Conservation (phyloP, 345 rosid species). For the Sapria himalayana region DNA sequence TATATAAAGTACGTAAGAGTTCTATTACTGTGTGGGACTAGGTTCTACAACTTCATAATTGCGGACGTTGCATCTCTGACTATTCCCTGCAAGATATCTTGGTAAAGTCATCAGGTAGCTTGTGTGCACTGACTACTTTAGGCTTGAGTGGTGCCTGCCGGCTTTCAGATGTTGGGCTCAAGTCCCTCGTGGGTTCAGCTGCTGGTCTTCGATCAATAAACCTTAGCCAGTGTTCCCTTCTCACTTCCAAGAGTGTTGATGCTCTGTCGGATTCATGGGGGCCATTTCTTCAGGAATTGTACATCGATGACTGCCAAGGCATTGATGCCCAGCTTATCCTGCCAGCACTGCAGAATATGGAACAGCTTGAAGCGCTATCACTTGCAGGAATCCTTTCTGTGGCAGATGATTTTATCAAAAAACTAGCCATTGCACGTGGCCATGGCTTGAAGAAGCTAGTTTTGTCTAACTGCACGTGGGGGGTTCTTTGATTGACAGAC, state of each 20-base stretch:
- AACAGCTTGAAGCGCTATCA: conserved; percentile 50
- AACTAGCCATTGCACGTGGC: conserved; percentile 25
- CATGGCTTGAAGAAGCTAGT: conserved; percentile 45
- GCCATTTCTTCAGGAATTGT: conserved; percentile 44
- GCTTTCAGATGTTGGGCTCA: conserved; percentile 57
- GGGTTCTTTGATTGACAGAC: background rate
- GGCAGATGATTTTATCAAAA: conserved; percentile 30
- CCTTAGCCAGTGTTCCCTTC: conserved; percentile 69
- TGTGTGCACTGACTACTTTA: conserved; percentile 36
- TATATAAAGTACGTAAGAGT: too few species aligned
- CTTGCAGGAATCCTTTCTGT: conserved; percentile 43
- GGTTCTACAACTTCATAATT: conserved; percentile 75
- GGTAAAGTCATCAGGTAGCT: conserved; percentile 29
- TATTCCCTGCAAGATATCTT: conserved; percentile 25
- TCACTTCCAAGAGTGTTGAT: conserved; percentile 35
- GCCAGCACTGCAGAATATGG: conserved; percentile 41
- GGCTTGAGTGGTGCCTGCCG: conserved; percentile 68
- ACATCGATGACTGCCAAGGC: conserved; percentile 58
- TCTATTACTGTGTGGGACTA: background rate
- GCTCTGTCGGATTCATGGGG: conserved; percentile 37
- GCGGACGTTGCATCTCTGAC: conserved; percentile 80
- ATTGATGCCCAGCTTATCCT: conserved; percentile 36
- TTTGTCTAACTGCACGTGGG: conserved; percentile 46
- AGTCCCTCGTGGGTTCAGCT: conserved; percentile 34
- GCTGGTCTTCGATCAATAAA: conserved; percentile 45